Evolutionary conservation across 495 filamentous ascomycete genomes (phyloP), one percentile per base, ranked within the genome.

Genomic region (Podospora australis): DNA sequence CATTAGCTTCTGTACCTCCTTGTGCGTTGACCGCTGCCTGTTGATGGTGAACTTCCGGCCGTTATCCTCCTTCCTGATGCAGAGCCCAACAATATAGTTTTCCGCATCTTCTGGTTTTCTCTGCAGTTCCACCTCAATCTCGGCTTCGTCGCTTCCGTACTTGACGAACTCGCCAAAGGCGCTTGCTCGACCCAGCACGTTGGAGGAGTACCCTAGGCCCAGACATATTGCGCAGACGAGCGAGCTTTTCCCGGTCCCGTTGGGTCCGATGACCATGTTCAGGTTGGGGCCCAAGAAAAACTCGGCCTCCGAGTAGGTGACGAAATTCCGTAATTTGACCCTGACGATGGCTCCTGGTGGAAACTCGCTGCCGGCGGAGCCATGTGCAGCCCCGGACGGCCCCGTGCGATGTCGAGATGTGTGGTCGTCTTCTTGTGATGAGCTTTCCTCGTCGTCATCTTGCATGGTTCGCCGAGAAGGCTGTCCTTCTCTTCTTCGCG

Each of bases 251-350:
- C 92, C 92, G 0, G 92, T 96, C 36, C 92, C 92, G 60, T 99
- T 99, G 7, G 92, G 92, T 0, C 92, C 92, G 56, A 99, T 96
- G 48, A 99, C 82, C 94, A 99, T 97, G 62, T 99, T 99, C 57
- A 99, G 63, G 56, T 86, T 92, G 10, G 94, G 90, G 0, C 92
- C 92, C 3, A 87, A 88, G 41, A 79, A 79, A 65, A 96, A 95
- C 53, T 92, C 88, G 42, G 88, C 90, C 23, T 83, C 79, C 11
- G 82, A 88, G 65, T 97, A 99, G 0, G 94, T 99, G 22, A 99
- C 89, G 59, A 99, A 99, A 58, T 97, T 85, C n/a, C 68, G 72
- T 24, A 97, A 73, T 49, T 82, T 86, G 49, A 97, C 88, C 20
- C 90, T 79, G 13, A 96, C 81, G 56, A 98, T 95, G 17, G 90